Percentiles rank a stretch among this genome's conserved stretches.
These are phyloP conservation scores for Hanseniaspora meyeri DNA, from an alignment of 805 yeast genomes.

Conservation along the genomic window DNA sequence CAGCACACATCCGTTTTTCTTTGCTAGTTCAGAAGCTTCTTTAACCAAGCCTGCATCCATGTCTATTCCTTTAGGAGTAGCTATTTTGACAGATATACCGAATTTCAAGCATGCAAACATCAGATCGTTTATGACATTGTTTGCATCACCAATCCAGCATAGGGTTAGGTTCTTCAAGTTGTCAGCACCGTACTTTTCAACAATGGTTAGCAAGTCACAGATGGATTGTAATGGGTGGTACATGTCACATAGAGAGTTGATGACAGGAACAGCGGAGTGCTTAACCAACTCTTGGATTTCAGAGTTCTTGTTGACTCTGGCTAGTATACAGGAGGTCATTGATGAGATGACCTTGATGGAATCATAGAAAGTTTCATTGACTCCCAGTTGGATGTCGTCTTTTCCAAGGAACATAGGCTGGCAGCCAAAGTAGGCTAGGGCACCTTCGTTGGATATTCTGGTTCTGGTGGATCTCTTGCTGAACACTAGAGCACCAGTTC, in stretches of 20 bases:
- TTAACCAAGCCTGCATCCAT: slow-evolving; percentile 44
- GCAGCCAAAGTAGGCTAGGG: slow-evolving; percentile 83
- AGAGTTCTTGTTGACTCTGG: slow-evolving; percentile 79
- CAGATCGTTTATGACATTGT: slow-evolving; percentile 88
- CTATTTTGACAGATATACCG: slow-evolving; percentile 71
- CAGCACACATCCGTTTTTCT: slow-evolving; percentile 39
- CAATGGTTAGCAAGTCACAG: slow-evolving; percentile 76
- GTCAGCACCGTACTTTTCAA: slow-evolving; percentile 54
- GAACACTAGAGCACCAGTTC: slow-evolving; percentile 70
- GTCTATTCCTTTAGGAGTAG: slow-evolving; percentile 69
- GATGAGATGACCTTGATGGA: slow-evolving; percentile 82
- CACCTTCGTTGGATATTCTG: slow-evolving; percentile 87
- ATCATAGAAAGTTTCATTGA: slow-evolving; percentile 81
- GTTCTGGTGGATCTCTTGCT: slow-evolving; percentile 92
- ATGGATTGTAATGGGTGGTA: slow-evolving; percentile 94
- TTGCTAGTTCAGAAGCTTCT: slow-evolving; percentile 43
- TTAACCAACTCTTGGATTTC: slow-evolving; percentile 69
- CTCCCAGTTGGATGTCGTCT: slow-evolving; percentile 93
- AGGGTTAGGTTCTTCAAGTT: slow-evolving; percentile 47
- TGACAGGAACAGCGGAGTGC: slow-evolving; percentile 78
- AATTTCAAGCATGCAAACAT: slow-evolving; percentile 73
- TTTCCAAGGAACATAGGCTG: slow-evolving; percentile 94
- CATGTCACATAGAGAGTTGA: slow-evolving; percentile 83
- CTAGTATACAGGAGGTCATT: slow-evolving; percentile 93
- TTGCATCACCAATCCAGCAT: slow-evolving; percentile 95